Evolutionary conservation across 2,329 filamentous ascomycete genomes (phyloP).

Genomic region (Paracoccidioides lutzii): DNA sequence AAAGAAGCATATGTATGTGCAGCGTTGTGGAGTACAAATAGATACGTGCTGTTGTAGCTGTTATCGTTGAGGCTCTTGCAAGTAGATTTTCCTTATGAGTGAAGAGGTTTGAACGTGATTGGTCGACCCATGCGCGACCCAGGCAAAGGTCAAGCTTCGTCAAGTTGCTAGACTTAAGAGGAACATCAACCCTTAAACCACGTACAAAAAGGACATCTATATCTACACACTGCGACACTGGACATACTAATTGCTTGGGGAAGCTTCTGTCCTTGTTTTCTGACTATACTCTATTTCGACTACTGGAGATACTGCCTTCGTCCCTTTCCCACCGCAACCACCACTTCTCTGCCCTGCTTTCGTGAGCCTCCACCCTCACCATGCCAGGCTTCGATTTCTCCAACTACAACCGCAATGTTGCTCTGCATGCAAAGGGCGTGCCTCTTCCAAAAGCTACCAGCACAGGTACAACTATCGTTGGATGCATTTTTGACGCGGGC

Average conservation of each 20-base stretch:
- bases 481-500: constrained; percentile 89
- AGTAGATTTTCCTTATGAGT: too few species aligned
- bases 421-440: constrained; percentile 84
- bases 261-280: too few species aligned
- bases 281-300: not conserved
- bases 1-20: not conserved
- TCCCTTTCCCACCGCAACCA: constrained; percentile 16
- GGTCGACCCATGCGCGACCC: constrained; percentile 1
- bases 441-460: constrained; percentile 95
- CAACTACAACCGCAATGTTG: constrained; percentile 98
- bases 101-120: constrained; percentile 4
- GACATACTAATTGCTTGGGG: too few species aligned
- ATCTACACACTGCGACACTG: not conserved
- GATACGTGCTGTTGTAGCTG: not conserved
- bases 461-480: constrained; percentile 97
- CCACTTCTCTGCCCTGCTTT: constrained; percentile 13
- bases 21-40: not conserved
- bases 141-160: constrained; percentile 29
- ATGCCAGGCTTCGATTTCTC: constrained; percentile 99
- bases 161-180: constrained; percentile 17
- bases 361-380: constrained; percentile 24
- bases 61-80: not conserved
- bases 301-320: constrained; percentile 6
- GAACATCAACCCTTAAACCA: constrained; percentile 5
- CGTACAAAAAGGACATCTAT: not conserved